Evolutionary conservation across 164 flowering plant genomes (phyloP).

Genomic region (Piper betle): DNA sequence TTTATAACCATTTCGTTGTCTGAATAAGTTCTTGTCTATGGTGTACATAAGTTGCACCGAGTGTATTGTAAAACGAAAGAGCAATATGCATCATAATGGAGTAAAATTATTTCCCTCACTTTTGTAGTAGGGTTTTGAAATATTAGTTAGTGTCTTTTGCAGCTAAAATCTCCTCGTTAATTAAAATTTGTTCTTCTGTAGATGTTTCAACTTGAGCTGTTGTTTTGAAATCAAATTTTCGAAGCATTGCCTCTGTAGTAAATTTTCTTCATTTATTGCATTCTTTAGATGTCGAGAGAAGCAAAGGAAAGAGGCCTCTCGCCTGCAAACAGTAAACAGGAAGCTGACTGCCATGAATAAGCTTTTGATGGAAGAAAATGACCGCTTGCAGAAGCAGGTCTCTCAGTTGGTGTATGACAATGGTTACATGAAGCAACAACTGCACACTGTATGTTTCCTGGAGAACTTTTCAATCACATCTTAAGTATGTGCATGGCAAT

Average conservation of each 20-base stretch:
- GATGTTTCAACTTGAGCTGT: no score
- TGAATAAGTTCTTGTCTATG: no score
- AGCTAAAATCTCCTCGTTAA: no score
- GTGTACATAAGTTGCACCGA: no score
- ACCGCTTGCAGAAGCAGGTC: conserved; percentile 83
- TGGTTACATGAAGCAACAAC: conserved; percentile 62
- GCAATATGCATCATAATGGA: no score
- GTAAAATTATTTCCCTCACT: no score
- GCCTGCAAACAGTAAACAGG: conserved; percentile 67
- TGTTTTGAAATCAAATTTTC: not conserved
- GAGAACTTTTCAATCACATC: not conserved
- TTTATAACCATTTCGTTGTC: no score
- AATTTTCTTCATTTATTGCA: not conserved
- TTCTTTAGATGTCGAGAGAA: conserved; percentile 70
- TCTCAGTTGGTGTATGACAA: conserved; percentile 73
- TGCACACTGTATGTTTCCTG: conserved; percentile 36
- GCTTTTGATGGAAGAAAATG: conserved; percentile 89
- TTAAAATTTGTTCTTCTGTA: no score
- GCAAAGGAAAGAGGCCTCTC: conserved; percentile 77
- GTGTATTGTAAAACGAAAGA: no score
- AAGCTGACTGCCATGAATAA: conserved; percentile 87
- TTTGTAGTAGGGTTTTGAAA: no score
- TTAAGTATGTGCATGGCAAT: not conserved
- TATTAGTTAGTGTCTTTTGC: not conserved
- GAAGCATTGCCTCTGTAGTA: not conserved